These are phyloP conservation scores for Naganishia friedmannii DNA, from an alignment of 768 basidiomycete species.

Conservation along the genomic window DNA sequence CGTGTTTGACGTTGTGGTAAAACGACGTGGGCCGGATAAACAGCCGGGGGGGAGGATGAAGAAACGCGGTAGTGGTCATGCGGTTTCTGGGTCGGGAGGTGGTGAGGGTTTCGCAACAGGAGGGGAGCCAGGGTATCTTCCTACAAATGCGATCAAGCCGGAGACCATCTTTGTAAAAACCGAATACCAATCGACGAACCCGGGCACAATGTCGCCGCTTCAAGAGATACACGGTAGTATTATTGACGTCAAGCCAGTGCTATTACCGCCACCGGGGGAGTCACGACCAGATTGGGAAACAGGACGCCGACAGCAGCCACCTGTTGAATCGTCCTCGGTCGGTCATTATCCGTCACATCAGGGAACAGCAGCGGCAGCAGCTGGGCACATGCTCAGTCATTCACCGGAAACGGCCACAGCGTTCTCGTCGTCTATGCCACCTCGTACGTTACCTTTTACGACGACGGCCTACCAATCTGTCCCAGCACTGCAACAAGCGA, in stretches of 20 bases:
- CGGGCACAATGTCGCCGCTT: background rate
- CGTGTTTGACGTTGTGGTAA: constrained; percentile 30
- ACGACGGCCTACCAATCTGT: background rate
- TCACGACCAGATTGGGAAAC: background rate
- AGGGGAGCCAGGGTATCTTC: background rate
- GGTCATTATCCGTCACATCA: background rate
- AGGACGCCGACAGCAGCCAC: background rate
- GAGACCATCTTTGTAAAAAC: background rate
- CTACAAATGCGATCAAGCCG: background rate
- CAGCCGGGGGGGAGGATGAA: constrained; percentile 30
- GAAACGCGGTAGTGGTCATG: constrained; percentile 12
- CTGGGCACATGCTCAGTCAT: no score
- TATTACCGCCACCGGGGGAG: background rate
- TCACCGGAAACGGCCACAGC: background rate
- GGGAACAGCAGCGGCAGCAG: no score
- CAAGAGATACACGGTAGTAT: background rate
- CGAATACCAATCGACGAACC: background rate
- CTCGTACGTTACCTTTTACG: background rate
- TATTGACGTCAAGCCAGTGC: background rate
- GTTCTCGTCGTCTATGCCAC: background rate
- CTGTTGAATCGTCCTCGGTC: background rate
- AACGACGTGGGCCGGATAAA: constrained; percentile 36
- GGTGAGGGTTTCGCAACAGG: background rate
- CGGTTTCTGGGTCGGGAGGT: background rate
- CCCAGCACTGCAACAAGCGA: background rate